Evolutionary conservation across 352 stramenopile species (phyloP).

Genomic region (Phytophthora chlamydospora): DNA sequence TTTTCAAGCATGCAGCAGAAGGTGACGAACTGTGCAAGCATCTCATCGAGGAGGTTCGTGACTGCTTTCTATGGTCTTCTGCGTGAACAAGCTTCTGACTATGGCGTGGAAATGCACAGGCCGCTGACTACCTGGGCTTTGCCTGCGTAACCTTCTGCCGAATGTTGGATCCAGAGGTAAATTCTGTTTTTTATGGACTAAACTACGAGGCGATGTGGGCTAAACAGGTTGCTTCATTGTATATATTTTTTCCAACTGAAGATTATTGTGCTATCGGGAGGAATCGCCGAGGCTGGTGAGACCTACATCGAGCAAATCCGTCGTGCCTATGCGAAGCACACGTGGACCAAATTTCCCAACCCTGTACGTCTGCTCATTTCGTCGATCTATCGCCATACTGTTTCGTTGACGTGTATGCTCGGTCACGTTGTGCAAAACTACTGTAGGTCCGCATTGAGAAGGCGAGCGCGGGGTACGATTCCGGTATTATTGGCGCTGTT

Average conservation of each 20-base stretch:
- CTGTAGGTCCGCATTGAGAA: constrained; percentile 77
- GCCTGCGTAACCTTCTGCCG: constrained; percentile 83
- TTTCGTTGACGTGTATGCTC: no score
- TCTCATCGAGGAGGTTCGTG: constrained; percentile 68
- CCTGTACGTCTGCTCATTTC: constrained; percentile 42
- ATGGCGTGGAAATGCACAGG: constrained; percentile 37
- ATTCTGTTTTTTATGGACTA: neutral
- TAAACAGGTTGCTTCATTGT: neutral
- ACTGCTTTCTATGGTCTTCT: neutral
- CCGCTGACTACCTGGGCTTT: constrained; percentile 83
- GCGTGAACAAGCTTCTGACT: neutral
- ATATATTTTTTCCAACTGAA: constrained; percentile 19
- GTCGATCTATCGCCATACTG: no score
- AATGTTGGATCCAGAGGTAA: constrained; percentile 77
- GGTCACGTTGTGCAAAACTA: no score
- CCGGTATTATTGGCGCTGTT: constrained; percentile 80
- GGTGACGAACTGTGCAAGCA: constrained; percentile 72
- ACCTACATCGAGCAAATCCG: constrained; percentile 73
- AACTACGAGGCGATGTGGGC: neutral
- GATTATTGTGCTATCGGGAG: constrained; percentile 84
- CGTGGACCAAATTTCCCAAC: constrained; percentile 77
- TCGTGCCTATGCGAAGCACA: constrained; percentile 64
- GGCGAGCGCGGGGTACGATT: constrained; percentile 81
- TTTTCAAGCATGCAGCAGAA: constrained; percentile 72
- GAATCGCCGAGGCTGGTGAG: constrained; percentile 76